Evolutionary conservation across 2,329 filamentous ascomycete species (phyloP), one percentile per base, ranked within the genome.

Genomic region (Incumbomyces delicatus): DNA sequence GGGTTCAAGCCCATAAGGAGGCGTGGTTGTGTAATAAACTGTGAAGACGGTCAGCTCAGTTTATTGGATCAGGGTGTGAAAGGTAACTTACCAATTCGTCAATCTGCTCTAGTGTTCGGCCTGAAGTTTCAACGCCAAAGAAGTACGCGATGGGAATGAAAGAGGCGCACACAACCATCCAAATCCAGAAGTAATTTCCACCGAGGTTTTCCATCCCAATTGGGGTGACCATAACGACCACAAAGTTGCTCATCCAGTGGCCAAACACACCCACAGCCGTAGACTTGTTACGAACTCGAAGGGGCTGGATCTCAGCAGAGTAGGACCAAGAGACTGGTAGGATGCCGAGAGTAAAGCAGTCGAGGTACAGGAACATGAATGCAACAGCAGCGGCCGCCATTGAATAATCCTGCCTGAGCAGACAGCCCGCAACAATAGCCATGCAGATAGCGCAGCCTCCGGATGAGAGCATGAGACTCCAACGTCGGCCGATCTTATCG

Each of bases 311-410:
- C 51, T 75, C 70, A 1, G 71, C 68, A 3, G 70, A 67, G 50
- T 71, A 71, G 1, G 72, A 69, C 71, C 72, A 74, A 2, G 72
- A 71, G 16, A 75, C 69, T 47, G 66, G 69, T 49, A 72, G 72
- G 3, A 66, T 64, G 1, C 64, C 66, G 1, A 66, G 65, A 2
- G 68, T 68, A 46, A 67, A 69, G 35, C 66, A 62, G 14, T 67
- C 57, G 65, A 69, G 67, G 51, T 64, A 66, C 13, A 67, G 67
- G 57, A 74, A 73, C 59, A 73, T 73, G 57, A 74, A 74, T 2
- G 70, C 63, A 11, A 74, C 66, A 30, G 68, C 72, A 6, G 60
- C 56, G 32, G 66, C 66, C 16, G 65, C 59, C 4, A 66, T 49
- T 3, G 53, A 48, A 3, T 60, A 56, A 45, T 62, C 59, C 72